Conservation (phyloP, 768 basidiomycete species). For the Infundibulicybe gibba region DNA sequence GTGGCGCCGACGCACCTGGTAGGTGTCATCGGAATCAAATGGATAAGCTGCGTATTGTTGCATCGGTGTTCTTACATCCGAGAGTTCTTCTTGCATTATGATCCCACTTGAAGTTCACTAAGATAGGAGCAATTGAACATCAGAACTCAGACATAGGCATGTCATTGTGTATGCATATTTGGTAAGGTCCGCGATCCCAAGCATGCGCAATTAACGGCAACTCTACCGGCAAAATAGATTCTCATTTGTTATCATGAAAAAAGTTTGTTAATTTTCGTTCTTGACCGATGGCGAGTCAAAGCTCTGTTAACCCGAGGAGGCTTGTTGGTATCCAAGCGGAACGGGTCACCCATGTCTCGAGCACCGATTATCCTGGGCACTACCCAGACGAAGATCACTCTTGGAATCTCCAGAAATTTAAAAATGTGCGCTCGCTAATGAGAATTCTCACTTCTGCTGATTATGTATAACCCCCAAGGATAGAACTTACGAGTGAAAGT, state of each 20-base stretch:
- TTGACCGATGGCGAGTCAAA: constrained; percentile 4
- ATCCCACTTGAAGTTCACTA: too few species aligned
- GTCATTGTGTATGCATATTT: too few species aligned
- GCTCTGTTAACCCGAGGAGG: constrained; percentile 30
- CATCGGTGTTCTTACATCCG: constrained; percentile 2
- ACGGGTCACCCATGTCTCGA: constrained; percentile 76
- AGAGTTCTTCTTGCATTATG: too few species aligned
- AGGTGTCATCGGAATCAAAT: constrained; percentile 54
- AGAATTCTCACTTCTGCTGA: background rate
- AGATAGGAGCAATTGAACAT: too few species aligned
- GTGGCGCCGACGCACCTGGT: constrained; percentile 41
- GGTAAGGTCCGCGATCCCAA: too few species aligned
- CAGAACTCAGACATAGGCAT: too few species aligned
- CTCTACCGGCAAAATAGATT: too few species aligned
- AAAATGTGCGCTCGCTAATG: constrained; percentile 50
- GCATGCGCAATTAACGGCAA: too few species aligned
- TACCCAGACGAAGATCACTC: constrained; percentile 80
- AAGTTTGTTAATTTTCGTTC: too few species aligned
- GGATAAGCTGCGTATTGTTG: constrained; percentile 37
- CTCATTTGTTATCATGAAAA: too few species aligned
- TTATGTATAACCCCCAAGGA: constrained; percentile 22
- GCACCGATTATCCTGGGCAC: constrained; percentile 89
- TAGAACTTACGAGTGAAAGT: constrained; percentile 75
- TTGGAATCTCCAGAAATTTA: constrained; percentile 77
- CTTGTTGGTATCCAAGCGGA: constrained; percentile 72